Evolutionary conservation across 2,329 filamentous ascomycete genomes (phyloP), one percentile per base, ranked within the genome.

Genomic region (Graphilbum ipis-grandicollis): DNA sequence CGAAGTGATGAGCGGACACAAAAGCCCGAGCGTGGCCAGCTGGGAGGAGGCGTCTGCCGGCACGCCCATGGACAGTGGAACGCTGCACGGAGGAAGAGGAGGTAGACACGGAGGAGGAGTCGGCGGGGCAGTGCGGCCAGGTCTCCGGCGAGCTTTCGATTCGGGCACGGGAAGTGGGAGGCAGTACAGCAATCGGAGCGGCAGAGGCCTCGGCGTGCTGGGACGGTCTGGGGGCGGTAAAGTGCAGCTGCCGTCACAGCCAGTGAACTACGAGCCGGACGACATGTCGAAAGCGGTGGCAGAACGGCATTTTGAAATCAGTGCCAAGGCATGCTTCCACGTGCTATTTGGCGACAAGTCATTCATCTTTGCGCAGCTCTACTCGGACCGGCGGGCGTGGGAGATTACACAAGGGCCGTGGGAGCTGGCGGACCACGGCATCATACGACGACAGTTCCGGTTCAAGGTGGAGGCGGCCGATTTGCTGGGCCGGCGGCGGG

Each of bases 331-430:
- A 0, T 75, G 93, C 40, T 98, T 96, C 55, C 88, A 96, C 51
- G 82, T 96, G 14, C 68, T 98, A 36, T 98, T 96, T 55, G 90
- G 90, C 28, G 90, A 98, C 56, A 93, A 88, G 58, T 93, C 83
- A 52, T 83, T 86, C 25, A 77, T 96, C 29, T 98, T 94, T 58
- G 84, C 90, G 48, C 75, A 88, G 49, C 65, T 96, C 22, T 88
- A 94, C 52, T 79, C 83, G 52, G 84, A 93, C 52, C 71, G 81
- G 36, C 70, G 76, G 48, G 83, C 81, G 13, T 71, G 77, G 53
- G 74, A 77, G 43, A 85, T 94, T 43, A 74, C 79, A 2, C 86
- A 94, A 56, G 80, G 82, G 0, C 83, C 88, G 0, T 98, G 90
- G 90, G 63, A 66, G 15, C 65, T 75, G 34, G 62, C 71, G 4